Base-by-base conservation (phyloP, 2,329 filamentous ascomycete genomes). In the Diaporthe eres region DNA sequence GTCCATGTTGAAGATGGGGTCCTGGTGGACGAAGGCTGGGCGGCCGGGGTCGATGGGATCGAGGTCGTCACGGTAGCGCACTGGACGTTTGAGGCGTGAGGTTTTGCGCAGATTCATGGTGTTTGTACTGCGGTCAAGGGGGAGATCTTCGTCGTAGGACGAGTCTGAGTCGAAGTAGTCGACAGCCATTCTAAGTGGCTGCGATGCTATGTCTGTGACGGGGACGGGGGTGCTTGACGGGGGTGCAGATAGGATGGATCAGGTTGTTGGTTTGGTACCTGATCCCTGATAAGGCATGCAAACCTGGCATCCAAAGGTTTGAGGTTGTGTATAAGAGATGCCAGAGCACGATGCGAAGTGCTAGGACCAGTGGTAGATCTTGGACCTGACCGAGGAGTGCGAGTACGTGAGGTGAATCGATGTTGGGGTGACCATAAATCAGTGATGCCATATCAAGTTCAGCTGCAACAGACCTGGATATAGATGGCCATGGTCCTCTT, bases 61-160 rank as follows among this genome's bases (percentile, higher is more conserved):
- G 15, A 78, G 61, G 37, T 80, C 77, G 25, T 83, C 80, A 17
- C 74, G 72, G 58, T 84, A 83, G 1, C 78, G 78, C 3, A 13
- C 31, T 1, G 57, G 71, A 5, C n/a, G 58, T 17, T 25, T 57
- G 37, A 53, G 7, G 15, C 42, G 47, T 4, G 34, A 22, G 17
- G 28, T 25, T 25, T 65, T n/a, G 10, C 71, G 71, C 13, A 73
- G 39, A 1, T 31, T 34, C 39, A 58, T 34, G 0, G 1, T 28
- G n/a, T 19, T 57, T 28, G 37, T 47, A 39, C 17, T 37, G 28
- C 10, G 19, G 25, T 72, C 34, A 49, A 77, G 34, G 42, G 60
- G 19, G 72, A 71, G 37, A 42, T 9, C 42, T 12, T 15, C 22
- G 8, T 19, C 44, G 55, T 72, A 60, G 39, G 55, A 61, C 8